Evolutionary conservation across 1,284 basidiomycete genomes (phyloP), one percentile per base, ranked within the genome.

Genomic region (Cronartium quercuum): DNA sequence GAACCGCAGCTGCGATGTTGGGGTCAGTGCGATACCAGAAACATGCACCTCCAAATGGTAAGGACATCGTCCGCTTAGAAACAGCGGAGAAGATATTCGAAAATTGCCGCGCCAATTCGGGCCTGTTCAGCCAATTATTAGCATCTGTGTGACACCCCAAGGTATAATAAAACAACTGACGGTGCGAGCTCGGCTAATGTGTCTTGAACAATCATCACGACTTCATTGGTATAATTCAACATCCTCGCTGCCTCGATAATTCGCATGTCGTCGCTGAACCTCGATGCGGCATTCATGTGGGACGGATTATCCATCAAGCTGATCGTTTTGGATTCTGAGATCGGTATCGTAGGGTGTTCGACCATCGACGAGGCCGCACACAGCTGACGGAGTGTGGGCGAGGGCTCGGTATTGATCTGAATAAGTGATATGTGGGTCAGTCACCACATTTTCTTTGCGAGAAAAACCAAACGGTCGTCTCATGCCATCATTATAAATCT

Each of bases 51-150:
- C 47, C 76, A 77, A 76, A 15, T 67, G 66, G 70, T 77, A 76
- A 29, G 71, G 77, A 18, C 76, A 78, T 13, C 68, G 55, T 78
- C 77, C 78, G 1, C 78, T 77, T 35, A 76, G 41, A 76, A 79
- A 76, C 15, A 75, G 76, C 29, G 76, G 77, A 24, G 75, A 78
- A 18, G 73, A 77, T 47, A 74, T 76, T 77, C 77, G 64, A 75
- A 67, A 66, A 67, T 44, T 75, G 64, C 6, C 65, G 63, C 12
- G 64, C 64, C 10, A 75, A 42, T 38, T 75, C 71, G 24, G 65
- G 41, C 12, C 71, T 75, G 37, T 21, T 18, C 12, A 58, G 18
- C 29, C 12, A n/a, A 62, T 62, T 24, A 7, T 57, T 57, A 57
- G 51, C 51, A 24, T 24, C 34, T 57, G n/a, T 29, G 9, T 24